Base-by-base conservation (phyloP, 495 filamentous ascomycete genomes). In the Stereocaulon alpinum region DNA sequence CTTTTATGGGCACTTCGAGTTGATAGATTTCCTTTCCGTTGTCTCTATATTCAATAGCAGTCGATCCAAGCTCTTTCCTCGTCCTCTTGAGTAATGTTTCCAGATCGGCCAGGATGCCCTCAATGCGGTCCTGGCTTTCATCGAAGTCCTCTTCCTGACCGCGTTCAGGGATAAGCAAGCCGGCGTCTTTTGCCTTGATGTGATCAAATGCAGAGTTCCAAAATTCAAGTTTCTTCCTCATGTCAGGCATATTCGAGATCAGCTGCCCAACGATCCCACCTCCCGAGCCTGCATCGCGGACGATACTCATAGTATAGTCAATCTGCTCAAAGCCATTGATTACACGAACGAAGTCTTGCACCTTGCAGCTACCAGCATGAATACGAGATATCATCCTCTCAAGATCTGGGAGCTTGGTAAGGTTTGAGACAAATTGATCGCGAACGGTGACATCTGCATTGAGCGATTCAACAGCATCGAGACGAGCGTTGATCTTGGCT, bases 301-400 rank as follows among this genome's bases (percentile, higher is more conserved):
- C 79, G 14, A 95, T 78, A 59, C 82, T 80, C 79, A 95, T 88
- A 0, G 88, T 93, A 67, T 91, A 89, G 45, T 94, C 89, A 18
- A 97, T 96, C 70, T 95, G 92, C 71, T 97, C 94, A 66, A 97
- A 99, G 0, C 94, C 94, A 67, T 99, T 91, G 0, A 99, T 76
- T 4, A 97, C 92, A n/a, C 81, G 83, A 24, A 95, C 82, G 67
- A 99, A 99, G 69, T 97, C 93, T 43, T 89, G 85, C 0, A 91
- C 81, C 66, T 83, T 90, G 74, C 91, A 95, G 32, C 82, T 80
- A 3, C 88, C 88, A 7, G 94, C 94, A 67, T 99, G 94, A 22
- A 99, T 86, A 6, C 94, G 85, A 37, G 94, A 97, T 58, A 97
- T 94, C 44, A 97, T 76, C 18, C 94, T 80, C 71, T 99, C 94